Conservation (phyloP, 495 filamentous ascomycete species). For the Neurospora sp. region DNA sequence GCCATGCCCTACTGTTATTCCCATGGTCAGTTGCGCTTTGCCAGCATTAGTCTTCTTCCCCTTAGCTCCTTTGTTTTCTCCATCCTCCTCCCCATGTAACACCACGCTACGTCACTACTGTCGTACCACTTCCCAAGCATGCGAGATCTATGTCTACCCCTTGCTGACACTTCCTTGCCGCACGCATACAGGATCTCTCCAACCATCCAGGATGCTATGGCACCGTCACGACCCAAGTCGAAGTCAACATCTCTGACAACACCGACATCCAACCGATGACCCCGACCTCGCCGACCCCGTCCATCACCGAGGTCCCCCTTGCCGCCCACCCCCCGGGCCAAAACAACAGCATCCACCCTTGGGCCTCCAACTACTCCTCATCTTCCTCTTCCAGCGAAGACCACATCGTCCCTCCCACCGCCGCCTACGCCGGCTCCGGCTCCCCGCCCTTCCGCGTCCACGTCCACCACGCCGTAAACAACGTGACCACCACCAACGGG, state of each 20-base stretch:
- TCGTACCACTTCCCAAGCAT: not conserved
- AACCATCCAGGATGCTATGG: conserved; percentile 14
- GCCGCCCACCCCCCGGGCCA: conserved; percentile 3
- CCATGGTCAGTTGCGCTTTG: not conserved
- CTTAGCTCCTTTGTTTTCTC: not conserved
- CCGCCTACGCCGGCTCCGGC: not conserved
- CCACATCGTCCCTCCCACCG: not conserved
- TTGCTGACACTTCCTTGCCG: not conserved
- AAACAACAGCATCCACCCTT: conserved; percentile 1
- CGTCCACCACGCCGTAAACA: not conserved
- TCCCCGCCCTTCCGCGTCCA: not conserved
- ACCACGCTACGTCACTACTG: conserved; percentile 3
- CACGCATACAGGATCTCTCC: not conserved
- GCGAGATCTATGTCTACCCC: not conserved
- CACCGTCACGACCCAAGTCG: conserved; percentile 28
- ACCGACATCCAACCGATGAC: conserved; percentile 6
- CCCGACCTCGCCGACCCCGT: conserved; percentile 9
- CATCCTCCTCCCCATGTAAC: not conserved
- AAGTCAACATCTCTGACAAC: conserved; percentile 18
- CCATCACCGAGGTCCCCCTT: conserved; percentile 1
- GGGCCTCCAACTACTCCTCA: conserved; percentile 8
- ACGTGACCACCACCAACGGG: not conserved
- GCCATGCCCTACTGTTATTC: not conserved
- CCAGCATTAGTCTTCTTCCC: not conserved
- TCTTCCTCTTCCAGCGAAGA: conserved; percentile 1